Conservation (phyloP, 2,329 filamentous ascomycete species). For the Ilyonectria robusta region DNA sequence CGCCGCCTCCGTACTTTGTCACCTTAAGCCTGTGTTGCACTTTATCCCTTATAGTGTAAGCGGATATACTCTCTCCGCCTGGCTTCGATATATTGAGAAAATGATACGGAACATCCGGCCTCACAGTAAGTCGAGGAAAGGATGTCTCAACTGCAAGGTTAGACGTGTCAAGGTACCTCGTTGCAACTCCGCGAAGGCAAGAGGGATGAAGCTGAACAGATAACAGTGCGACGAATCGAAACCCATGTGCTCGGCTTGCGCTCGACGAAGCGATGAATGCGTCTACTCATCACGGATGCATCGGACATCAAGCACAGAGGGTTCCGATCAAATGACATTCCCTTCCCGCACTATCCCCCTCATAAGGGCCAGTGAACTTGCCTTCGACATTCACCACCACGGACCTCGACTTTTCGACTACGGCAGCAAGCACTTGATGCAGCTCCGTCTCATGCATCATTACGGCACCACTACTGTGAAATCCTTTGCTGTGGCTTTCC, state of each 20-base stretch:
- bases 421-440: constrained; percentile 10
- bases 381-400: too few relatives aligned
- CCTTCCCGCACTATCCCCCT: background rate
- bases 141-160: constrained; percentile 11
- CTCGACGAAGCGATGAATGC: constrained; percentile 9
- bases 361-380: background rate
- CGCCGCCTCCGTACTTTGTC: too few relatives aligned
- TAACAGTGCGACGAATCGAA: constrained; percentile 16
- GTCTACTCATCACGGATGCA: background rate
- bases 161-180: constrained; percentile 12
- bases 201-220: background rate
- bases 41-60: too few relatives aligned
- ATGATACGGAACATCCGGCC: constrained; percentile 14
- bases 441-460: constrained; percentile 16
- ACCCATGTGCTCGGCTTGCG: constrained; percentile 7
- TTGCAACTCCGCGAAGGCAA: background rate
- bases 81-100: background rate
- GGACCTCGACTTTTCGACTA: constrained; percentile 1
- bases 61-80: too few relatives aligned
- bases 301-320: background rate
- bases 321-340: background rate
- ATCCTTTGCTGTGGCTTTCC: constrained; percentile 12
- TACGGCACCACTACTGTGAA: background rate
- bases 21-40: too few relatives aligned
- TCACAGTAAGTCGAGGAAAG: constrained; percentile 13